phyloP scores from a whole-genome alignment of 805 yeast genomes.

The Candida dajiaensis region DNA sequence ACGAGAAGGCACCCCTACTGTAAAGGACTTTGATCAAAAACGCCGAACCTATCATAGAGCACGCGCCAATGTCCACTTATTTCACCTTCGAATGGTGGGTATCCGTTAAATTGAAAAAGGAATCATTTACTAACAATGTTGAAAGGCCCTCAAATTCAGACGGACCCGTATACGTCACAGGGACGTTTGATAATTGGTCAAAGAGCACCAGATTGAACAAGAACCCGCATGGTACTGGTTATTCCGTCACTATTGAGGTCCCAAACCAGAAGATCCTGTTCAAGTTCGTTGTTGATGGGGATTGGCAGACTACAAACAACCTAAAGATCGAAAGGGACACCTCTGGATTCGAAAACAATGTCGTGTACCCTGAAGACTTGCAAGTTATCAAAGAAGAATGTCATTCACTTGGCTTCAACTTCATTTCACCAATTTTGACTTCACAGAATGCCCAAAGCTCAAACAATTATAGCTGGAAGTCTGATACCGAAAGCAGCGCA shows the following conservation, averaged over 20 bases:
- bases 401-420: background rate
- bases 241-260: conserved; percentile 38
- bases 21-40: background rate
- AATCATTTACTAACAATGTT: background rate
- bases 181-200: conserved; percentile 55
- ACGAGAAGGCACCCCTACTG: background rate
- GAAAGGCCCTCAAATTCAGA: conserved; percentile 27
- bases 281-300: conserved; percentile 54
- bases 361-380: conserved; percentile 31
- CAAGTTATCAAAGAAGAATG: background rate
- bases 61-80: background rate
- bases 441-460: background rate
- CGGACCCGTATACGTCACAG: conserved; percentile 48
- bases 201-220: conserved; percentile 37
- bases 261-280: conserved; percentile 37
- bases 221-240: conserved; percentile 31
- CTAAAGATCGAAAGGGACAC: conserved; percentile 36
- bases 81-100: conserved; percentile 12
- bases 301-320: conserved; percentile 39
- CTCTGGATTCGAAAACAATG: conserved; percentile 46
- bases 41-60: background rate
- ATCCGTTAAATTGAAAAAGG: background rate
- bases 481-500: conserved; percentile 20
- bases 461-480: conserved; percentile 6
- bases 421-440: background rate